A percentile compares a stretch with the other conserved stretches of the same genome.
phyloP scores from a whole-genome alignment of 306 rosid species.

The Vigna reflexopilosa region DNA sequence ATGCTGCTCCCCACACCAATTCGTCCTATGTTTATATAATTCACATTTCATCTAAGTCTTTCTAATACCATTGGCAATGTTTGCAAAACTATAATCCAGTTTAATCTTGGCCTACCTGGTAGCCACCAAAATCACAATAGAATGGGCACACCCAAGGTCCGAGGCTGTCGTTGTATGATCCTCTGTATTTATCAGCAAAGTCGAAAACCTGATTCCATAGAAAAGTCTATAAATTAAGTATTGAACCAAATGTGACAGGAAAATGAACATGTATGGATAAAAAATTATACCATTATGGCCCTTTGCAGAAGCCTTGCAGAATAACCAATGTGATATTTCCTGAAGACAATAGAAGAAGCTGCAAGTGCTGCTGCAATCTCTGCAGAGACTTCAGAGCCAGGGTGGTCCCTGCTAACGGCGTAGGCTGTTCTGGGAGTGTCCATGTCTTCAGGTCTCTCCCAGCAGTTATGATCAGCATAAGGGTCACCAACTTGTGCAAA shows the following conservation, averaged over 20 bases:
- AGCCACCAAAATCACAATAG: slow-evolving; percentile 63
- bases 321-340: slow-evolving; percentile 30
- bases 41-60: not conserved
- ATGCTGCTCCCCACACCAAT: slow-evolving; percentile 69
- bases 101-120: slow-evolving; percentile 43
- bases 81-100: no score
- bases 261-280: no score
- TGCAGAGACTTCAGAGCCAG: slow-evolving; percentile 62
- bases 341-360: slow-evolving; percentile 57
- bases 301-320: slow-evolving; percentile 55
- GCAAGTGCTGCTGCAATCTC: slow-evolving; percentile 66
- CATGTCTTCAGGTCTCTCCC: slow-evolving; percentile 78
- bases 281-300: slow-evolving; percentile 45
- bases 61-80: not conserved
- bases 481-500: slow-evolving; percentile 66
- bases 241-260: no score
- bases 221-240: not conserved
- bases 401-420: slow-evolving; percentile 39
- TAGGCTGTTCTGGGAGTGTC: slow-evolving; percentile 57
- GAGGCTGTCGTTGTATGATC: slow-evolving; percentile 61
- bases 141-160: slow-evolving; percentile 58
- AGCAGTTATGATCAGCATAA: slow-evolving; percentile 53
- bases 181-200: slow-evolving; percentile 58
- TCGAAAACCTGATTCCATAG: slow-evolving; percentile 51
- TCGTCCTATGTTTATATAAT: slow-evolving; percentile 47